phyloP scores from a whole-genome alignment of 805 yeast species.

The Metschnikowia vanudenii region DNA sequence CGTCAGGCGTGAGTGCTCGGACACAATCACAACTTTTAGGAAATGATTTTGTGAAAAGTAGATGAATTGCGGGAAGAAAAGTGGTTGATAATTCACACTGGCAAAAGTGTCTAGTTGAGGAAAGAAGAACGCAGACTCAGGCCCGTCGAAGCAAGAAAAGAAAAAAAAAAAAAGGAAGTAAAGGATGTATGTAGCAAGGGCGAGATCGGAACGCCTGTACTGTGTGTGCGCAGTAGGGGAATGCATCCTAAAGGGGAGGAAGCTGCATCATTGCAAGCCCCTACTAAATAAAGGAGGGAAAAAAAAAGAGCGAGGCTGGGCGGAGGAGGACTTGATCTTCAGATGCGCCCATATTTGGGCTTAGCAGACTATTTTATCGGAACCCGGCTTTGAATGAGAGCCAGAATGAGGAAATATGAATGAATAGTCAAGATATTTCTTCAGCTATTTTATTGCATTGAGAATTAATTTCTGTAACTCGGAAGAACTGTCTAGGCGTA shows the following conservation, averaged over 20 bases:
- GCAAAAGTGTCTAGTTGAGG: too few species aligned
- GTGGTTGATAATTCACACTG: too few species aligned
- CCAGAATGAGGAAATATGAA: too few species aligned
- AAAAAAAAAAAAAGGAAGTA: background rate
- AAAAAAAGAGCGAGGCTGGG: background rate
- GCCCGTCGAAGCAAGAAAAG: background rate
- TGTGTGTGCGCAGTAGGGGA: conserved; percentile 7
- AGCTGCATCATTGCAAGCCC: conserved; percentile 5
- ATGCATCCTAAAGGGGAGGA: conserved; percentile 2
- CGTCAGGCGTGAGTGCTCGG: background rate
- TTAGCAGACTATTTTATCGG: too few species aligned
- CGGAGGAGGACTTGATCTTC: background rate
- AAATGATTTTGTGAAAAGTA: background rate
- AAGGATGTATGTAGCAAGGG: conserved; percentile 7
- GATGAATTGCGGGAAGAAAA: too few species aligned
- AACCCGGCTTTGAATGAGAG: too few species aligned
- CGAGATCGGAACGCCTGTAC: conserved; percentile 10
- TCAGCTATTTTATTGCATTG: too few species aligned
- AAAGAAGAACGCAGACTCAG: background rate
- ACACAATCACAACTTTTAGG: background rate
- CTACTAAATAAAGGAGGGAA: conserved; percentile 2
- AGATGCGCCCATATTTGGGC: too few species aligned
- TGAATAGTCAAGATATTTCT: too few species aligned
- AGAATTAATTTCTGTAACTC: too few species aligned
- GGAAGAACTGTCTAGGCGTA: too few species aligned